Evolutionary conservation across 2,329 filamentous ascomycete genomes (phyloP).

Genomic region (Penicillium sp.): DNA sequence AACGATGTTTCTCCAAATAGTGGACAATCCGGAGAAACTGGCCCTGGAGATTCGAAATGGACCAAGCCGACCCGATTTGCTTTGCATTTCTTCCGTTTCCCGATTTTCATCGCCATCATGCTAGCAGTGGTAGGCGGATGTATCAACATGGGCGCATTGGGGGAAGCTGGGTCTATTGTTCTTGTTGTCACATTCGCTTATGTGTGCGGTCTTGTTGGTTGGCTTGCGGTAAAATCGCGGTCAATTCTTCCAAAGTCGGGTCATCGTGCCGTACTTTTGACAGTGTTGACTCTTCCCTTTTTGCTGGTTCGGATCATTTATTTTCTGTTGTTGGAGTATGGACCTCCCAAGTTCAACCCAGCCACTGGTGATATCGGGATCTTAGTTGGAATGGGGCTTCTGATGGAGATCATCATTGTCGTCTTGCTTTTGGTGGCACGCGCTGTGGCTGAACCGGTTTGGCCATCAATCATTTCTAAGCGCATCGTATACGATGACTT

Average conservation of each 20-base stretch:
- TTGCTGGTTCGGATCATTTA: slow-evolving; percentile 25
- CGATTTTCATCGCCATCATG: slow-evolving; percentile 25
- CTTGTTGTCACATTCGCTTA: slow-evolving; percentile 26
- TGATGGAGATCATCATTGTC: slow-evolving; percentile 29
- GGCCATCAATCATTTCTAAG: neutral
- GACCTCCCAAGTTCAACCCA: slow-evolving; percentile 18
- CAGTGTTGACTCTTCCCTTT: slow-evolving; percentile 22
- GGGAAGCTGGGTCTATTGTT: slow-evolving; percentile 21
- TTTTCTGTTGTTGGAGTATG: slow-evolving; percentile 25
- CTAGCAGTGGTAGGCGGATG: slow-evolving; percentile 24
- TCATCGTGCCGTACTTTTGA: slow-evolving; percentile 20
- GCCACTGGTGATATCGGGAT: slow-evolving; percentile 17
- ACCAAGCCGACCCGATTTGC: slow-evolving; percentile 22
- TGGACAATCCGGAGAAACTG: slow-evolving; percentile 29
- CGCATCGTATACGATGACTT: slow-evolving; percentile 1
- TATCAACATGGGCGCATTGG: slow-evolving; percentile 19
- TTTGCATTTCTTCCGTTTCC: slow-evolving; percentile 30
- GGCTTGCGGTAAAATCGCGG: slow-evolving; percentile 22
- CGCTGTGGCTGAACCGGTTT: slow-evolving; percentile 24
- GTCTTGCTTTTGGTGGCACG: slow-evolving; percentile 23
- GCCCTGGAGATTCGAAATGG: slow-evolving; percentile 28
- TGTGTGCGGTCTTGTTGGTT: slow-evolving; percentile 23
- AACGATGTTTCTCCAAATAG: slow-evolving; percentile 9
- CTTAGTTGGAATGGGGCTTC: slow-evolving; percentile 25
- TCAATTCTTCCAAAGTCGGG: slow-evolving; percentile 19